Evolutionary conservation across 768 basidiomycete genomes (phyloP), one percentile per base, ranked within the genome.

Genomic region (Lactarius vividus): DNA sequence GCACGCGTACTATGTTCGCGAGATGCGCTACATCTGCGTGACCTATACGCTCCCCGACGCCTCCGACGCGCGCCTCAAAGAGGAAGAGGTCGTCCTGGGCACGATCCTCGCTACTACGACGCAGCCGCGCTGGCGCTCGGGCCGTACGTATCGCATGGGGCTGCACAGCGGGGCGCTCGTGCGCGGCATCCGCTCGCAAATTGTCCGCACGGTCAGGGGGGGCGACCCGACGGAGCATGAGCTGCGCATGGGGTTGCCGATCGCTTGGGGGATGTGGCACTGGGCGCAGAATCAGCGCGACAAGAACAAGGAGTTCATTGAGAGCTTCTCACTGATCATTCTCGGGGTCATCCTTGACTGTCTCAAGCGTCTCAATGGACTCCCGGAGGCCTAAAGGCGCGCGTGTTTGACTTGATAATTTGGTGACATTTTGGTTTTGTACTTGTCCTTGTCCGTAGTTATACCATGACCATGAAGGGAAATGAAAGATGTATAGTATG

Each of bases 21-120:
- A 94, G 74, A 78, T 94, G 65, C 75, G 79, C n/a, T 93, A 91
- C 73, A 88, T 91, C 61, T 84, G 86, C 66, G 75, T 80, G 20
- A 88, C 87, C 0, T 89, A 91, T 72, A 84, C 86, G 1, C 75
- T 92, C 11, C 84, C 88, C 10, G 81, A 83, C 59, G 76, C 79
- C 10, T 80, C 86, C 1, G 85, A 82, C 13, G 79, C 79, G 11
- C 80, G 81, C 35, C 79, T 94, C 39, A 74, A 79, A 8, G 92
- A 94, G 72, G 87, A 88, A 59, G 92, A 94, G 70, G 80, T 92
- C 28, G 87, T 91, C 1, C 75, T 86, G 33, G 91, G 90, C n/a
- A 86, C 87, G 0, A 94, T 94, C 63, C 75, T 91, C 54, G 88
- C 85, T 2, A 85, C 86, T 65, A 90, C 87, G 71, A 76, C 83